These are phyloP conservation scores for Fusarium albidum DNA, from an alignment of 2,329 filamentous ascomycete species.

Conservation along the genomic window DNA sequence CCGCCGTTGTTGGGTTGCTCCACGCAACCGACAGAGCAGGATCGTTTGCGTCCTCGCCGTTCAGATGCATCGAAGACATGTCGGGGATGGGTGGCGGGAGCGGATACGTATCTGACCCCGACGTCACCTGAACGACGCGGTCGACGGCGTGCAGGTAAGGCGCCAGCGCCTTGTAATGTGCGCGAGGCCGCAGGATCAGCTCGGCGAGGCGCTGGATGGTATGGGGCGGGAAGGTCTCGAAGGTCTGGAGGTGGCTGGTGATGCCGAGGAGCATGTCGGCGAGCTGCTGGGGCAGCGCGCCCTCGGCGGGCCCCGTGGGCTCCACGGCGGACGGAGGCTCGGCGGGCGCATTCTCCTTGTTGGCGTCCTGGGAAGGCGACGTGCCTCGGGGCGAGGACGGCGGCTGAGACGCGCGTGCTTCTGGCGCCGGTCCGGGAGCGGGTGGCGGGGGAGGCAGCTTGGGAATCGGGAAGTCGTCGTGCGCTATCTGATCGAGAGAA, in stretches of 20 bases:
- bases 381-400: constrained; percentile 54
- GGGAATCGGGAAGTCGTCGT: constrained; percentile 78
- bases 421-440: constrained; percentile 49
- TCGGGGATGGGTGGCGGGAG: constrained; percentile 74
- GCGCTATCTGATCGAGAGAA: constrained; percentile 67
- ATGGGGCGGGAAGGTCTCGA: constrained; percentile 81
- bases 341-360: constrained; percentile 73
- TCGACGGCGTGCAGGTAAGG: constrained; percentile 92
- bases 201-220: constrained; percentile 93
- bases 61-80: constrained; percentile 63
- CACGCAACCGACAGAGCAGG: constrained; percentile 53
- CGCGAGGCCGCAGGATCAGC: constrained; percentile 77
- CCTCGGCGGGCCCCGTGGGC: constrained; percentile 42
- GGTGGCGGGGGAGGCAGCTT: constrained; percentile 57
- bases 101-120: constrained; percentile 80
- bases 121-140: constrained; percentile 89
- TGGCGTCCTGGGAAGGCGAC: constrained; percentile 62
- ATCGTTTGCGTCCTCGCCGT: constrained; percentile 64
- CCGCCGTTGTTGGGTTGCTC: constrained; percentile 55
- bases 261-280: constrained; percentile 69
- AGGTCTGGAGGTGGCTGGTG: constrained; percentile 69
- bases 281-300: constrained; percentile 70
- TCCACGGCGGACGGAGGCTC: constrained; percentile 47
- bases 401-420: constrained; percentile 53
- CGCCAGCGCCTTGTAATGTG: constrained; percentile 82